Conservation (phyloP, 768 basidiomycete genomes). For the Pulveroboletus ravenelii region DNA sequence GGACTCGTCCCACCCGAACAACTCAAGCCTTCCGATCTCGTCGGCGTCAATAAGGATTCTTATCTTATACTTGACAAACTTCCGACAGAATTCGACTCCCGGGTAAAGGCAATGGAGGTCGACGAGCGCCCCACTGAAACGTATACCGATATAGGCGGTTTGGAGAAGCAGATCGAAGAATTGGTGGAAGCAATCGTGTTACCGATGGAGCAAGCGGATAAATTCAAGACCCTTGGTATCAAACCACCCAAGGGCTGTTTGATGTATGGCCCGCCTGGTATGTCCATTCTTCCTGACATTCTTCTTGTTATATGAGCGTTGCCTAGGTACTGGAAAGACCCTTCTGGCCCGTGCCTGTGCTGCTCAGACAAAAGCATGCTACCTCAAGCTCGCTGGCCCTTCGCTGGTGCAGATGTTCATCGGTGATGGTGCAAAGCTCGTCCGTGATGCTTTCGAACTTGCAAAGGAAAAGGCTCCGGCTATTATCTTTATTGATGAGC, state of each 20-base stretch:
- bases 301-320: background rate
- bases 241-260: conserved; percentile 95
- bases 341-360: conserved; percentile 96
- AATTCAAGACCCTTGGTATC: conserved; percentile 98
- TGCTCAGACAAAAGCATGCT: conserved; percentile 96
- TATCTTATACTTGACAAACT: conserved; percentile 94
- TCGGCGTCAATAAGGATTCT: conserved; percentile 99
- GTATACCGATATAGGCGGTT: conserved; percentile 94
- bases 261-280: conserved; percentile 98
- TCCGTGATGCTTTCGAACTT: conserved; percentile 95
- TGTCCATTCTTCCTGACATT: conserved; percentile 2
- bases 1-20: conserved; percentile 93
- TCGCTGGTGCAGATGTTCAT: conserved; percentile 99
- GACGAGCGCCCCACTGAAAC: conserved; percentile 97
- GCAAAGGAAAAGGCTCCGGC: conserved; percentile 98
- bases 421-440: conserved; percentile 97
- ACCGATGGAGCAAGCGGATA: conserved; percentile 98
- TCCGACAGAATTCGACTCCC: conserved; percentile 95
- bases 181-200: conserved; percentile 96
- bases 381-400: conserved; percentile 95
- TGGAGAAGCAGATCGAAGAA: conserved; percentile 99
- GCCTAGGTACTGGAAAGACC: conserved; percentile 89
- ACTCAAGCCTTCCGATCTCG: conserved; percentile 87
- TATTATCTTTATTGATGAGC: conserved; percentile 98
- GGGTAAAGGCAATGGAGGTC: conserved; percentile 99